Percentiles rank a stretch among this genome's conserved stretches.
Conservation (phyloP, 306 rosid genomes). For the Sicyos baderoa region DNA sequence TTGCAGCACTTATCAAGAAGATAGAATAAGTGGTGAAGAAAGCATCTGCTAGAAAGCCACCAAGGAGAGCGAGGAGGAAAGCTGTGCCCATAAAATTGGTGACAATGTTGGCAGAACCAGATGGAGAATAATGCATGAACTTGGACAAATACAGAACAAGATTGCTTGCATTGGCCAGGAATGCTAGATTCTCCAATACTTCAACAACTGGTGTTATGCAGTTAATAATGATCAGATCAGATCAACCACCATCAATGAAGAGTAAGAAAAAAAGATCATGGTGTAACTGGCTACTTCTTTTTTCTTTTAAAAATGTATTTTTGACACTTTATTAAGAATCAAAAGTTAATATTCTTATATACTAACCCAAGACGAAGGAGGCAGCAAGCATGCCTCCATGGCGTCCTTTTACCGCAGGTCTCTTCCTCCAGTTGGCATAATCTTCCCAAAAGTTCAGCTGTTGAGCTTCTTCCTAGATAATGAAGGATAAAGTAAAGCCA, state of each 20-base stretch:
- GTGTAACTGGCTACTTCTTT: background rate
- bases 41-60: conserved; percentile 75
- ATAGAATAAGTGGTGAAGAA: conserved; percentile 57
- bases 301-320: background rate
- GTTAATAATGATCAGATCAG: background rate
- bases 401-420: conserved; percentile 52
- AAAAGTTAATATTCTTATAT: background rate
- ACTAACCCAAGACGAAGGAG: conserved; percentile 68
- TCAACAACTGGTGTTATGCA: conserved; percentile 45
- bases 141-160: conserved; percentile 61
- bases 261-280: background rate
- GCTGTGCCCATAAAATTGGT: conserved; percentile 90
- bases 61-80: conserved; percentile 76
- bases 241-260: background rate
- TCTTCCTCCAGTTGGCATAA: conserved; percentile 77
- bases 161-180: conserved; percentile 81
- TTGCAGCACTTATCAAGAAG: conserved; percentile 56
- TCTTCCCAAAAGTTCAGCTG: conserved; percentile 48
- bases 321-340: background rate
- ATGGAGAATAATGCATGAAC: conserved; percentile 73
- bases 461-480: conserved; percentile 7
- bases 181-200: conserved; percentile 79
- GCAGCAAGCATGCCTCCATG: conserved; percentile 97
- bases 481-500: background rate
- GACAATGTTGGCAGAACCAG: conserved; percentile 57